Percentiles rank a stretch among this genome's conserved stretches.
Evolutionary conservation across 108 stramenopile species (phyloP).

Genomic region (Phaeodactylum tricornutum): DNA sequence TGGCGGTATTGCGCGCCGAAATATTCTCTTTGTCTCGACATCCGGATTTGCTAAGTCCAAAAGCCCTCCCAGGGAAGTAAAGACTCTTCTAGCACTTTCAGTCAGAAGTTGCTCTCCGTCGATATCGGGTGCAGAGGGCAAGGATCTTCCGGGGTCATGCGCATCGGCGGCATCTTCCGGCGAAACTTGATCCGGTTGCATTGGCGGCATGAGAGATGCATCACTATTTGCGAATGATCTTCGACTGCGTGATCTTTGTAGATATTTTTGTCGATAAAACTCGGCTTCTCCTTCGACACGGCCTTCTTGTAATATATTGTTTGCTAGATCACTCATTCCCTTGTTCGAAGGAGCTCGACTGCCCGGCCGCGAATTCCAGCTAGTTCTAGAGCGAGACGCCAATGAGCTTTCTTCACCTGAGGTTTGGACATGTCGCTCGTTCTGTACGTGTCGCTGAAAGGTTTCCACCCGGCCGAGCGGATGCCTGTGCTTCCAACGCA

Average conservation of each 20-base stretch:
- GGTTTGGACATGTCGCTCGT: too few relatives aligned
- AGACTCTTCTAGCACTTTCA: too few relatives aligned
- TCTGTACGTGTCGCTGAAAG: too few relatives aligned
- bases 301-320: slow-evolving; percentile 20
- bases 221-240: neutral
- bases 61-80: neutral
- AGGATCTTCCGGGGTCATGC: slow-evolving; percentile 33
- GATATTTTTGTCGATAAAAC: slow-evolving; percentile 5
- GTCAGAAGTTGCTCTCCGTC: too few relatives aligned
- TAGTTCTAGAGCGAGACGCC: too few relatives aligned
- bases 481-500: too few relatives aligned
- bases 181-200: slow-evolving; percentile 32
- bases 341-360: too few relatives aligned
- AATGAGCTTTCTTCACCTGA: too few relatives aligned
- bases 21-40: slow-evolving; percentile 19
- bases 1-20: slow-evolving; percentile 20
- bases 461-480: too few relatives aligned
- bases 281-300: slow-evolving; percentile 8
- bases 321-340: slow-evolving; percentile 38
- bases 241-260: slow-evolving; percentile 1
- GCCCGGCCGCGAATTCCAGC: too few relatives aligned
- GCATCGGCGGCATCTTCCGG: slow-evolving; percentile 55
- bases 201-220: slow-evolving; percentile 20
- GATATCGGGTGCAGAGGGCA: slow-evolving; percentile 6
- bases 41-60: slow-evolving; percentile 24